These are phyloP conservation scores for Coccomyxa subellipsoidea DNA, from an alignment of 163 green algal species.

Conservation along the genomic window DNA sequence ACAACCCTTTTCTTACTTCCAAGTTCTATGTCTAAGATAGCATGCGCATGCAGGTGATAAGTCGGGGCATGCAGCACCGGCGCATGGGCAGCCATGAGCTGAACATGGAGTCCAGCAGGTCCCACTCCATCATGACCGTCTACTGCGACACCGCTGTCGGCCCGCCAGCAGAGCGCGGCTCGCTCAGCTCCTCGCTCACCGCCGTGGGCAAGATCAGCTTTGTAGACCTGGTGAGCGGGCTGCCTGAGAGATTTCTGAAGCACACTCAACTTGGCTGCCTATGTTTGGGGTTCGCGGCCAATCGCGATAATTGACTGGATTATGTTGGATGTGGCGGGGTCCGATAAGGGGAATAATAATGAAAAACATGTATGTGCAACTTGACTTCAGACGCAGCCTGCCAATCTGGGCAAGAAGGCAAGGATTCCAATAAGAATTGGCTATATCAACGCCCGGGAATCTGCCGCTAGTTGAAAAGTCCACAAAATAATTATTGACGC, in stretches of 20 bases:
- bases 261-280: too few species aligned
- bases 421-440: too few species aligned
- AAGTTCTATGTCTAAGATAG: too few species aligned
- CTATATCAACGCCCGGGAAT: not conserved
- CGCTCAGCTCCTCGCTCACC: constrained; percentile 14
- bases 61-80: constrained; percentile 57
- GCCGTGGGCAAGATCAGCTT: constrained; percentile 67
- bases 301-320: too few species aligned
- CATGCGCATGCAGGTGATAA: constrained; percentile 51
- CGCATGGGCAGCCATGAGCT: constrained; percentile 78
- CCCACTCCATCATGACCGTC: constrained; percentile 78
- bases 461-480: not conserved
- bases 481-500: not conserved
- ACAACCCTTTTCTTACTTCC: too few species aligned
- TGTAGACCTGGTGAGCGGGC: constrained; percentile 74
- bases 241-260: too few species aligned
- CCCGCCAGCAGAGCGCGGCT: not conserved
- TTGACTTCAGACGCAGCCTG: too few species aligned
- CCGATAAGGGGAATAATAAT: too few species aligned
- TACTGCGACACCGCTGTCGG: constrained; percentile 28
- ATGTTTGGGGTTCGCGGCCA: too few species aligned
- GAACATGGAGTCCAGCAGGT: constrained; percentile 80
- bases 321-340: too few species aligned
- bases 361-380: too few species aligned
- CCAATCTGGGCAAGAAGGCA: too few species aligned